A percentile compares a stretch with the other conserved stretches of the same genome.
Evolutionary conservation across 1,139 yeast species (phyloP).

Genomic region (Pichia inconspicua): DNA sequence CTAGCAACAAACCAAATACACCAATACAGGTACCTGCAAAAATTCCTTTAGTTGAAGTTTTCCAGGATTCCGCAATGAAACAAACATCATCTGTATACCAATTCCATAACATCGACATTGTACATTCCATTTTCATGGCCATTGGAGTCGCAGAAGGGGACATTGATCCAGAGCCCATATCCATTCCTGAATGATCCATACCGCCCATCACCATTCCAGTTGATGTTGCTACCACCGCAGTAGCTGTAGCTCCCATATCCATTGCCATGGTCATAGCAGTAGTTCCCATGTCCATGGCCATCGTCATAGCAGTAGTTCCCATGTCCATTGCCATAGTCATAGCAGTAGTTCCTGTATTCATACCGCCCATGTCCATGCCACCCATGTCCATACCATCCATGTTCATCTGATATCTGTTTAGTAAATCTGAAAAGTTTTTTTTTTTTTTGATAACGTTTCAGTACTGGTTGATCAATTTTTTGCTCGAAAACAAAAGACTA

Average conservation of each 20-base stretch:
- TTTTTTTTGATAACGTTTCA: no score
- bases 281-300: slow-evolving; percentile 3
- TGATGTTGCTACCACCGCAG: slow-evolving; percentile 1
- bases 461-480: no score
- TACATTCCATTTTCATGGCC: slow-evolving; percentile 9
- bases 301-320: neutral
- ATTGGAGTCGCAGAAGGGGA: slow-evolving; percentile 2
- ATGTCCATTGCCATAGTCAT: slow-evolving; percentile 4
- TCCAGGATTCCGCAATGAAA: slow-evolving; percentile 59
- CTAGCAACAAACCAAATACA: slow-evolving; percentile 46
- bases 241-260: slow-evolving; percentile 2
- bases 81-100: slow-evolving; percentile 56
- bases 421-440: no score
- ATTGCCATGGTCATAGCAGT: neutral
- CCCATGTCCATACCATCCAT: slow-evolving; percentile 1
- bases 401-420: no score
- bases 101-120: slow-evolving; percentile 43
- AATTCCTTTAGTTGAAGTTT: slow-evolving; percentile 44
- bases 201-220: slow-evolving; percentile 3
- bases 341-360: slow-evolving; percentile 5
- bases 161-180: neutral
- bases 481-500: no score
- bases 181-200: neutral
- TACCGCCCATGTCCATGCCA: neutral
- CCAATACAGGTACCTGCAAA: slow-evolving; percentile 71